Evolutionary conservation across 768 basidiomycete species (phyloP), one percentile per base, ranked within the genome.

Genomic region (Mycena rebaudengoi): DNA sequence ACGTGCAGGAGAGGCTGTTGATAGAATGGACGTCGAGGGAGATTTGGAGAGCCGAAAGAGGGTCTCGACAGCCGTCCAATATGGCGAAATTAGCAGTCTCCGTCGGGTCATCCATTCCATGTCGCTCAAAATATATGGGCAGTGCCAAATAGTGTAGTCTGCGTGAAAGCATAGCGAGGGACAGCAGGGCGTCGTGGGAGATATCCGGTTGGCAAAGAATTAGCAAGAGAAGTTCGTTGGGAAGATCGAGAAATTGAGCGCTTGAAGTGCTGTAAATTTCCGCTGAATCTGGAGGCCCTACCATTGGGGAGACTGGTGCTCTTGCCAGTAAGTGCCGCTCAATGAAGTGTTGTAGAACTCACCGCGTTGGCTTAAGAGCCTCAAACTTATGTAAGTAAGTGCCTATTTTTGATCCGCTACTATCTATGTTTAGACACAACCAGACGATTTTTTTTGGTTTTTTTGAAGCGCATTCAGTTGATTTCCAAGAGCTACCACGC

Each of bases 141-240:
- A 68, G 54, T 1, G 62, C 32, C 10, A 64, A 43, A 21, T 56
- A 25, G 46, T 68, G 58, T 5, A 68, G 54, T 25, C 66, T 63
- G 18, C 50, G 58, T 30, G 54, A 68, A n/a, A 68, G 66, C 43
- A 44, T 33, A 16, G 58, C 35, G 5, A 68, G 49, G 39, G 12
- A 46, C 28, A 68, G 44, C 11, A 64, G 54, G 40, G 41, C 41
- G 13, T 52, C 37, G 5, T 53, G 37, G 6, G 52, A 49, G n/a
- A 60, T 30, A 45, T 66, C 54, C n/a, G 44, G 45, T 32, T 60
- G 52, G 14, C 35, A 35, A 13, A 68, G 50, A 18, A 68, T 64
- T 7, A 53, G 43, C 8, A 68, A 59, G 11, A 68, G 1, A 7
- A 68, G 59, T 41, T 68, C 66, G 32, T 64, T 57, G 5, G 66